These are phyloP conservation scores for Emericellopsis atlantica DNA, from an alignment of 2,329 filamentous ascomycete genomes.

Conservation along the genomic window DNA sequence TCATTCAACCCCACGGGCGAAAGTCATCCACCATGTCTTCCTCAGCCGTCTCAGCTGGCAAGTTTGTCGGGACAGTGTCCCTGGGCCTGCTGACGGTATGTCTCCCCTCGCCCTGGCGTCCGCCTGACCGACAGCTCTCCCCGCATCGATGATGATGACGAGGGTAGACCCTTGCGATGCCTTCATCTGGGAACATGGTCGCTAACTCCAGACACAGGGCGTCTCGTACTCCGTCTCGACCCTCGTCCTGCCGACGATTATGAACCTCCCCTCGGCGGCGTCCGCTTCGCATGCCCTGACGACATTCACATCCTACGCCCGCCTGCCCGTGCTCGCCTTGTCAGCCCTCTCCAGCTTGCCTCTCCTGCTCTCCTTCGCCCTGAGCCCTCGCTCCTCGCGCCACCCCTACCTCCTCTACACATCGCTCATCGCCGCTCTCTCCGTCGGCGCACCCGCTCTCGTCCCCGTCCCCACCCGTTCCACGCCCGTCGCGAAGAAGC, in stretches of 20 bases:
- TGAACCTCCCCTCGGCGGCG: constrained; percentile 65
- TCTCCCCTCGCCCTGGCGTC: constrained; percentile 7
- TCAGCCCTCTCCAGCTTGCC: constrained; percentile 56
- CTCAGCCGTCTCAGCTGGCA: constrained; percentile 63
- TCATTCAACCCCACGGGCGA: too few relatives aligned
- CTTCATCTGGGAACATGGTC: background rate
- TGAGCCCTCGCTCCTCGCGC: constrained; percentile 61
- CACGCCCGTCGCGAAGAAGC: constrained; percentile 14
- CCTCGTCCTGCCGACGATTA: constrained; percentile 67
- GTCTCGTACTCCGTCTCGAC: constrained; percentile 75
- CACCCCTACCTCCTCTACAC: constrained; percentile 92
- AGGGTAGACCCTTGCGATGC: too few relatives aligned
- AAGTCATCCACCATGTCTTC: constrained; percentile 38
- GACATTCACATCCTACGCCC: constrained; percentile 50
- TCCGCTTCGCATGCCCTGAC: constrained; percentile 59
- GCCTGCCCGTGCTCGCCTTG: constrained; percentile 53
- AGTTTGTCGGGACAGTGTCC: constrained; percentile 87
- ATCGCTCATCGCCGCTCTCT: constrained; percentile 52
- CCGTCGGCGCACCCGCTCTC: constrained; percentile 39
- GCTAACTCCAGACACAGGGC: constrained; percentile 44
- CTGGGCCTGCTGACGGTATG: constrained; percentile 79
- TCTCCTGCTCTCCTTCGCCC: constrained; percentile 63
- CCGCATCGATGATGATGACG: background rate
- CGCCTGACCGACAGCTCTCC: background rate
- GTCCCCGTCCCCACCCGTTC: constrained; percentile 22